Conservation (phyloP, 768 basidiomycete species). For the Udeniomyces megalosporus region DNA sequence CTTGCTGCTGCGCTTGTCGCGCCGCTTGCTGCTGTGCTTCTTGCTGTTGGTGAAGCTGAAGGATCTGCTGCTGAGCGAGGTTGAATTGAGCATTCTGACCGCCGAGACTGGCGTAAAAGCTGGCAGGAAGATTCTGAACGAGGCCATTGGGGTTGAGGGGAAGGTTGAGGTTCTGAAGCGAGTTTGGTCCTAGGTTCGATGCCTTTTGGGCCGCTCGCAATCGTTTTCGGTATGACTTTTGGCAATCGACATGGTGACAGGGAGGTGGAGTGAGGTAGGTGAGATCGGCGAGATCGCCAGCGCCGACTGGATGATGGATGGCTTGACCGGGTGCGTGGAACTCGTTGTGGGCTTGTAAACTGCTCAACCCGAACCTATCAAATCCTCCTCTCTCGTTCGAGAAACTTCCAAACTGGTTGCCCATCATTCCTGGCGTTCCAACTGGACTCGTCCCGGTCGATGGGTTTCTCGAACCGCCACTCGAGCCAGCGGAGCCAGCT, state of each 20-base stretch:
- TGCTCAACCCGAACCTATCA: slow-evolving; percentile 16
- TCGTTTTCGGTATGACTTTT: slow-evolving; percentile 33
- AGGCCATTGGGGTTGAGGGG: neutral
- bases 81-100: neutral
- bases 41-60: slow-evolving; percentile 4
- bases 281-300: slow-evolving; percentile 30
- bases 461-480: neutral
- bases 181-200: neutral
- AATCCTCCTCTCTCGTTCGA: slow-evolving; percentile 22
- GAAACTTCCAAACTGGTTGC: slow-evolving; percentile 15
- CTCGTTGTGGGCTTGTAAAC: slow-evolving; percentile 23
- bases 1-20: too few species aligned
- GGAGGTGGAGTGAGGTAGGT: slow-evolving; percentile 32
- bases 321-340: slow-evolving; percentile 28
- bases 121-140: neutral
- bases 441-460: slow-evolving; percentile 28
- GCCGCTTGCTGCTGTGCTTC: slow-evolving; percentile 7
- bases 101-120: neutral
- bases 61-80: neutral
- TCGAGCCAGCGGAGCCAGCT: slow-evolving; percentile 22
- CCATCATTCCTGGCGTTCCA: slow-evolving; percentile 20
- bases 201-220: slow-evolving; percentile 31
- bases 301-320: slow-evolving; percentile 27
- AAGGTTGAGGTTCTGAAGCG: neutral
- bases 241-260: slow-evolving; percentile 36